These are phyloP conservation scores for Ampelomyces quisqualis DNA, from an alignment of 2,329 filamentous ascomycete species.

Conservation along the genomic window DNA sequence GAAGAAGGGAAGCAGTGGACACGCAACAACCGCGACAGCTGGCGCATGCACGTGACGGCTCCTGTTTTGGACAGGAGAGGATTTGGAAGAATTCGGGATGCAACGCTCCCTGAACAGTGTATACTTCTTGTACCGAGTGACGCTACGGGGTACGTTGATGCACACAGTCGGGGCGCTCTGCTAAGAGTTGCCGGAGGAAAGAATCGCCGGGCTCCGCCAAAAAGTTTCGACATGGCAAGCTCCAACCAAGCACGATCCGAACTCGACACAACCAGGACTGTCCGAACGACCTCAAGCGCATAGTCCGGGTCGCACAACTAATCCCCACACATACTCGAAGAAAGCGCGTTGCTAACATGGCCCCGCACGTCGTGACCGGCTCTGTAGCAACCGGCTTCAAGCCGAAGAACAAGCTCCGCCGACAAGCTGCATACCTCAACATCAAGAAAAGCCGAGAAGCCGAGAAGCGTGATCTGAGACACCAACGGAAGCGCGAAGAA, in stretches of 20 bases:
- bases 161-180: constrained; percentile 11
- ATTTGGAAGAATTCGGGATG: constrained; percentile 1
- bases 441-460: constrained; percentile 76
- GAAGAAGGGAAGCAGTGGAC: constrained; percentile 33
- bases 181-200: constrained; percentile 19
- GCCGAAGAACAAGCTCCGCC: constrained; percentile 74
- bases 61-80: constrained; percentile 2
- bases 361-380: too few relatives aligned
- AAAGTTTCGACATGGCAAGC: constrained; percentile 19
- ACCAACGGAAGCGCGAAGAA: constrained; percentile 80
- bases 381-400: constrained; percentile 54
- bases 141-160: constrained; percentile 6
- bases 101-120: too few relatives aligned
- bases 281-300: not conserved
- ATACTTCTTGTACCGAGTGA: constrained; percentile 7
- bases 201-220: constrained; percentile 17
- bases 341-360: constrained; percentile 45
- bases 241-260: too few relatives aligned
- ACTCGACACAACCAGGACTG: not conserved
- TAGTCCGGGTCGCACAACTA: not conserved
- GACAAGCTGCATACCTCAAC: constrained; percentile 75
- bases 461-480: constrained; percentile 72
- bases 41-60: constrained; percentile 42
- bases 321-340: not conserved
- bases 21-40: constrained; percentile 44